Evolutionary conservation across 805 yeast species (phyloP).

Genomic region (Lipomyces sp.): DNA sequence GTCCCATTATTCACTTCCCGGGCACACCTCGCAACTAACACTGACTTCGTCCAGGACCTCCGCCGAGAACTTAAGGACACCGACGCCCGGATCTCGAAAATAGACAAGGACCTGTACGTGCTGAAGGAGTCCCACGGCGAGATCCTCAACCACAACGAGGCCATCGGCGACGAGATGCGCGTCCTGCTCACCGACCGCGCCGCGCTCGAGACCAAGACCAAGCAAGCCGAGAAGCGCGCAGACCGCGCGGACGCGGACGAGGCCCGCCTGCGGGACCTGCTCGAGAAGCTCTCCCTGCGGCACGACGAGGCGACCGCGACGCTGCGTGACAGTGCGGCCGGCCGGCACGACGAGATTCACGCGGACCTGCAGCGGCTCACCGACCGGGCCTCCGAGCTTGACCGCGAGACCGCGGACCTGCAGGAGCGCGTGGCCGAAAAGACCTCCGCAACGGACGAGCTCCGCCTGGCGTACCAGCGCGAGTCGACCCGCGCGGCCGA

Average conservation of each 20-base stretch:
- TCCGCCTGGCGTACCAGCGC: slow-evolving; percentile 34
- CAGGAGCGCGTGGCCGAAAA: slow-evolving; percentile 46
- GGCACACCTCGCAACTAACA: too few relatives aligned
- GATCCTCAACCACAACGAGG: slow-evolving; percentile 7
- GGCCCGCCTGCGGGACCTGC: slow-evolving; percentile 29
- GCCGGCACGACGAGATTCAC: slow-evolving; percentile 11
- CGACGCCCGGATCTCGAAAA: slow-evolving; percentile 8
- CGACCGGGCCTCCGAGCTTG: slow-evolving; percentile 44
- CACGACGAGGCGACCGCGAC: slow-evolving; percentile 6
- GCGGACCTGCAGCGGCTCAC: slow-evolving; percentile 41
- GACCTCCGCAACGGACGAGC: slow-evolving; percentile 59
- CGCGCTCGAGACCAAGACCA: slow-evolving; percentile 27
- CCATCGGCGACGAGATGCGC: slow-evolving; percentile 14
- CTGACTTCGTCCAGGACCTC: slow-evolving; percentile 3
- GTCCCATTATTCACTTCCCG: too few relatives aligned
- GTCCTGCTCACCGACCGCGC: slow-evolving; percentile 6
- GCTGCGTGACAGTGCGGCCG: slow-evolving; percentile 1
- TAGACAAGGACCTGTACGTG: slow-evolving; percentile 1
- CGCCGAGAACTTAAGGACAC: slow-evolving; percentile 12
- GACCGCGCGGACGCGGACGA: slow-evolving; percentile 32
- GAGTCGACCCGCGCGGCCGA: slow-evolving; percentile 37
- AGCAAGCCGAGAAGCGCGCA: slow-evolving; percentile 31
- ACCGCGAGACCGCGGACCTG: slow-evolving; percentile 40
- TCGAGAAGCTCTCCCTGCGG: slow-evolving; percentile 32
- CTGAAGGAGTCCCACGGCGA: slow-evolving; percentile 16